A percentile compares a stretch with the other conserved stretches of the same genome.
These are phyloP conservation scores for Ustilago lituana DNA, from an alignment of 1,284 basidiomycete genomes.

Conservation along the genomic window DNA sequence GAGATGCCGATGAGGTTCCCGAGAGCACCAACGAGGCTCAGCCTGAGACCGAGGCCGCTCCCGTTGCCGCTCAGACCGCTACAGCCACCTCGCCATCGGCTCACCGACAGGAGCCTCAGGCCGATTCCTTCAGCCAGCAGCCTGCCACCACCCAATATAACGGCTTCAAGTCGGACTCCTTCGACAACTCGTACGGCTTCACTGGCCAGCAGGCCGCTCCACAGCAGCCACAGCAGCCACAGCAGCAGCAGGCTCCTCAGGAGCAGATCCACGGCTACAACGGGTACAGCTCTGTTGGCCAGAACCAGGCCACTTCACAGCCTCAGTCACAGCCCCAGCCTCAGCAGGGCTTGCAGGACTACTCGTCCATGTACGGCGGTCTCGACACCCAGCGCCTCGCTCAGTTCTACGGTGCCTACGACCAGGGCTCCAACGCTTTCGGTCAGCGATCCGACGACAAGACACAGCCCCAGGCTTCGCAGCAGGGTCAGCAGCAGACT, in stretches of 20 bases:
- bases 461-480: conserved; percentile 35
- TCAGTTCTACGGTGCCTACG: conserved; percentile 61
- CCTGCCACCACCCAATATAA: conserved; percentile 34
- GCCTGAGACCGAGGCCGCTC: conserved; percentile 19
- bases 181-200: conserved; percentile 49
- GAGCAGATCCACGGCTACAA: conserved; percentile 53
- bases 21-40: conserved; percentile 19
- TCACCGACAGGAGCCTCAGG: conserved; percentile 33
- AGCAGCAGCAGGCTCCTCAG: conserved; percentile 38
- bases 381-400: conserved; percentile 61
- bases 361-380: conserved; percentile 62
- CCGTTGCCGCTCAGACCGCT: conserved; percentile 12
- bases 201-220: conserved; percentile 43
- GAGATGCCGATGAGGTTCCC: conserved; percentile 43
- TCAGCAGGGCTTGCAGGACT: conserved; percentile 50
- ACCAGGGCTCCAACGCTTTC: conserved; percentile 52
- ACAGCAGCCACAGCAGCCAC: conserved; percentile 34
- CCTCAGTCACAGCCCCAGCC: conserved; percentile 40
- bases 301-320: conserved; percentile 32
- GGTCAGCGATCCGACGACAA: conserved; percentile 51
- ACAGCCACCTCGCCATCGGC: conserved; percentile 30
- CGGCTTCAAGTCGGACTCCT: conserved; percentile 50
- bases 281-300: conserved; percentile 47
- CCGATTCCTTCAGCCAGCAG: conserved; percentile 38
- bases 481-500: conserved; percentile 48